Evolutionary conservation across 345 rosid species (phyloP).

Genomic region (Ceriops decandra): DNA sequence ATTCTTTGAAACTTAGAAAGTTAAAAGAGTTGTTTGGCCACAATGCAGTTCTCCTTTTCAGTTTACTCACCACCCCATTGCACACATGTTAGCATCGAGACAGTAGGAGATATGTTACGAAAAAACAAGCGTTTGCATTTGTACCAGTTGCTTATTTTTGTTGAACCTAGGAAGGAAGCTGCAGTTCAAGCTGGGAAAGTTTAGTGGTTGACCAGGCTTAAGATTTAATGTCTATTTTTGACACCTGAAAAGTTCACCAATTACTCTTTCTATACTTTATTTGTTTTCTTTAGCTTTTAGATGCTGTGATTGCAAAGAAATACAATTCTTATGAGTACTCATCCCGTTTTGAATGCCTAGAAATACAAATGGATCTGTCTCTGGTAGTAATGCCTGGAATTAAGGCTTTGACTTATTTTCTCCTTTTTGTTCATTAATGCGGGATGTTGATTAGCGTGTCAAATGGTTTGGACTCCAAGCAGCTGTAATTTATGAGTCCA

Average conservation of each 20-base stretch:
- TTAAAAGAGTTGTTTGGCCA: background rate
- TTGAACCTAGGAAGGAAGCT: background rate
- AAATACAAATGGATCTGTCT: background rate
- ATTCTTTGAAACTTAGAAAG: background rate
- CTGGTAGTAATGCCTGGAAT: background rate
- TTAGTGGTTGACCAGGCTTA: background rate
- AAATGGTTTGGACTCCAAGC: background rate
- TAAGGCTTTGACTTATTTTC: background rate
- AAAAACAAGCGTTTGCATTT: background rate
- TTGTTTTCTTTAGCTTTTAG: too few relatives aligned
- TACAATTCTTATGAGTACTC: background rate
- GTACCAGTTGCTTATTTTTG: background rate
- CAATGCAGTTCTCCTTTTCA: background rate
- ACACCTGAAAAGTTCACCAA: too few relatives aligned
- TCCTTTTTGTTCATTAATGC: background rate
- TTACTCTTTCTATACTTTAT: background rate
- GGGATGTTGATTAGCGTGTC: background rate
- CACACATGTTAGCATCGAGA: background rate
- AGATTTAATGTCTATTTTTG: background rate
- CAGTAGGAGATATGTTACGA: too few relatives aligned
- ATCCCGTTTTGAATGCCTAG: background rate
- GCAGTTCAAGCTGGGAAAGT: background rate
- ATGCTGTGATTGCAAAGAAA: background rate
- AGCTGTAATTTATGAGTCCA: constrained; percentile 5
- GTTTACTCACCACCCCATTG: background rate